Base-by-base conservation (phyloP, 805 yeast species). In the Gaillardinia entomophila region DNA sequence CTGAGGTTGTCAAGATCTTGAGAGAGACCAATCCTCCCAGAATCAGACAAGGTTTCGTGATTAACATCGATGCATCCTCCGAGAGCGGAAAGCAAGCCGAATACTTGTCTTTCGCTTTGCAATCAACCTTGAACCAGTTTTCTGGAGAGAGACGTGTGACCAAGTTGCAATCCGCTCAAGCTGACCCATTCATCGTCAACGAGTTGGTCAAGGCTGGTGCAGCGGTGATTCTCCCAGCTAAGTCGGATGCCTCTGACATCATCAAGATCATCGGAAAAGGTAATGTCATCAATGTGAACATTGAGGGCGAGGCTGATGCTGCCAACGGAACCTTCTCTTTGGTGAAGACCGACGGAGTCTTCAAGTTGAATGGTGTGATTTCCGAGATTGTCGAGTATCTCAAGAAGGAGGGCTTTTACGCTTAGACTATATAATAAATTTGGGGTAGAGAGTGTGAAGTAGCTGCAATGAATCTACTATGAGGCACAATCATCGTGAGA, bases 21-120 rank as follows among this genome's bases (percentile, higher is more conserved):
- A 81, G 97, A 57, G 90, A 86, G 49, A 77, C 89, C 28, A 89
- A 89, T 59, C 97, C 97, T 35, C 96, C 97, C 42, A 79, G 97
- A 62, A 76, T 71, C 37, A 59, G 71, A 37, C 97, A 90, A 66
- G 97, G 97, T 23, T 90, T 89, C 60, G 84, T 86, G 6, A 65
- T 88, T 33, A 71, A 79, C 40, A 65, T 87, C 33, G 51, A 54
- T 31, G 68, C 79, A 20, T 78, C 83, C 24, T 70, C 78, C 46
- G 69, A 72, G 46, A 69, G 80, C 19, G 78, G 81, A 31, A 49
- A 49, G 34, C 43, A 48, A 33, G 63, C 60, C 26, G 67, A 63
- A 25, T 55, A 60, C 43, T 66, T 89, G 43, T 77, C 92, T 6
- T 78, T 79, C 48, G 97, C 97, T 8, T 71, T 89, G 42, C 84